These are phyloP conservation scores for Atkinsonella hypoxylon DNA, from an alignment of 2,329 filamentous ascomycete species.

Conservation along the genomic window DNA sequence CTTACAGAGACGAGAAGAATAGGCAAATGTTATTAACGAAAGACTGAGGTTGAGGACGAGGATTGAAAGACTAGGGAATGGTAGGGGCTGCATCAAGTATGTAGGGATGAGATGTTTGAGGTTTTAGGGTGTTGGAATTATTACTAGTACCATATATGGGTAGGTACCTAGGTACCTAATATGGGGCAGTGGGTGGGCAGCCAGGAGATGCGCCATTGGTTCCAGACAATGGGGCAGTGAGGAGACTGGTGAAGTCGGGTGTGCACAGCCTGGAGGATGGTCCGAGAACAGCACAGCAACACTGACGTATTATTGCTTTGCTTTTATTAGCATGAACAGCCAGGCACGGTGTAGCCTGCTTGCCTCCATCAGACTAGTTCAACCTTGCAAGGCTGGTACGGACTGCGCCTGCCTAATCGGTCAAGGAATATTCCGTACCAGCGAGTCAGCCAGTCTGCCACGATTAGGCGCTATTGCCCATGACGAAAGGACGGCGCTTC, in stretches of 20 bases:
- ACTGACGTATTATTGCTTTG: background rate
- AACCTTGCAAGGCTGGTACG: background rate
- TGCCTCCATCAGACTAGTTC: background rate
- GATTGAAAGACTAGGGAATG: background rate
- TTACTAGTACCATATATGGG: too few relatives aligned
- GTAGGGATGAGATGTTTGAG: background rate
- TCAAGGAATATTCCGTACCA: too few relatives aligned
- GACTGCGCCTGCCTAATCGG: too few relatives aligned
- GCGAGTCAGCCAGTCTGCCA: too few relatives aligned
- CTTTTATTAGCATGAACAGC: background rate
- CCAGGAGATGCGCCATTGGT: background rate
- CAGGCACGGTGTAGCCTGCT: too few relatives aligned
- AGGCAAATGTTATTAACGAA: constrained; percentile 1
- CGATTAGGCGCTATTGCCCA: too few relatives aligned
- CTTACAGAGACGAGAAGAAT: background rate
- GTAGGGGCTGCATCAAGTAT: background rate
- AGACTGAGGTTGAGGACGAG: constrained; percentile 2
- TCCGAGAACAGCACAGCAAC: background rate
- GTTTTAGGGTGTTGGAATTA: background rate
- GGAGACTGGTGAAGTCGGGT: background rate
- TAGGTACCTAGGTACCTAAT: too few relatives aligned
- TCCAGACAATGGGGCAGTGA: background rate
- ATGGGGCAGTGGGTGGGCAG: background rate
- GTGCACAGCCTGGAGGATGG: constrained; percentile 1
- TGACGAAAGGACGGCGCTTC: too few relatives aligned